A percentile compares a stretch with the other conserved stretches of the same genome.
phyloP scores from a whole-genome alignment of 306 rosid genomes.

The Cercis canadensis region DNA sequence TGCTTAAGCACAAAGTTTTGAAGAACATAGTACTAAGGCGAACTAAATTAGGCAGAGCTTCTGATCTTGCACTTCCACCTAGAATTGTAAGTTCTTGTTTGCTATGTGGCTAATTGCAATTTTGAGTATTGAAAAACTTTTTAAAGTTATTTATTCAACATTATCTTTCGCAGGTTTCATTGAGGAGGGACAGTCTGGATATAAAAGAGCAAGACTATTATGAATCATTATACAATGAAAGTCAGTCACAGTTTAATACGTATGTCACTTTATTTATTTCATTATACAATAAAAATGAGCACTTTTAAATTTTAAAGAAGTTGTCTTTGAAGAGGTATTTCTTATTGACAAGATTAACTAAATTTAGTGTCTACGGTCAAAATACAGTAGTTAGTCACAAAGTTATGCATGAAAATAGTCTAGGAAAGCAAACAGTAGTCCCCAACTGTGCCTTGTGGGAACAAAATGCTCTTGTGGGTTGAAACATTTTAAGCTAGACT shows the following conservation, averaged over 20 bases:
- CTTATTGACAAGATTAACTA: not conserved
- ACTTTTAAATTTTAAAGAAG: slow-evolving; percentile 23
- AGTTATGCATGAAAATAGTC: not conserved
- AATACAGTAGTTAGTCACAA: slow-evolving; percentile 4
- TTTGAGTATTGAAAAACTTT: slow-evolving; percentile 7
- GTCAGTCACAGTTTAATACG: slow-evolving; percentile 88
- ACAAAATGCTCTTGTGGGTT: not conserved
- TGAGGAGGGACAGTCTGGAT: slow-evolving; percentile 82
- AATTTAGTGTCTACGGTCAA: not conserved
- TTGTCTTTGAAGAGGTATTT: not conserved
- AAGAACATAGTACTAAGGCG: slow-evolving; percentile 78
- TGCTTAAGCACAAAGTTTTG: slow-evolving; percentile 76
- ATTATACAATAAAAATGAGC: not conserved
- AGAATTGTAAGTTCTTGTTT: slow-evolving; percentile 72
- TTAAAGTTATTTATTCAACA: slow-evolving; percentile 17
- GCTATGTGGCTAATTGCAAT: slow-evolving; percentile 17
- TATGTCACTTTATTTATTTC: slow-evolving; percentile 44
- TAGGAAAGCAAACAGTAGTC: not conserved
- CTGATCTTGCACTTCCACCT: slow-evolving; percentile 96
- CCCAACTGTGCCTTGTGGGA: slow-evolving; percentile 4
- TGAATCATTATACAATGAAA: slow-evolving; percentile 82
- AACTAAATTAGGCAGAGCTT: slow-evolving; percentile 89
- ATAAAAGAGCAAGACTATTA: slow-evolving; percentile 83
- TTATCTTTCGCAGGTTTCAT: slow-evolving; percentile 62
- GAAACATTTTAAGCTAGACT: slow-evolving; percentile 24